Evolutionary conservation across 129 eudicot genomes (phyloP).

Genomic region (Flaveria bidentis): DNA sequence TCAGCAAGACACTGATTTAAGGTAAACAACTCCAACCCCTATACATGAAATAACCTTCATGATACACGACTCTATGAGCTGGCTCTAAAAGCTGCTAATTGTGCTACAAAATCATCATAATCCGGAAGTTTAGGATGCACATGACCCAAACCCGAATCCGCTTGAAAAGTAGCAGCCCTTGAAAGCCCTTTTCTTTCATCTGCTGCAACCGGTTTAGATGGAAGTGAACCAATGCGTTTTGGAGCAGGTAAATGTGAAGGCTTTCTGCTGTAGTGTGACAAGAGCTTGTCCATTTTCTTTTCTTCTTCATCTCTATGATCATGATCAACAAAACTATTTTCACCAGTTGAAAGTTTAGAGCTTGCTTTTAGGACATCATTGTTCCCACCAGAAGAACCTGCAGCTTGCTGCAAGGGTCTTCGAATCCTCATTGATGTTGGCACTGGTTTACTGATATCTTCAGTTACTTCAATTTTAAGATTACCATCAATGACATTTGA

Average conservation of each 20-base stretch:
- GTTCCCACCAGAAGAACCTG: conserved; percentile 25
- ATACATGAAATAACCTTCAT: neutral
- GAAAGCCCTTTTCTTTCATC: conserved; percentile 42
- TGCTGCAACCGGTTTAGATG: conserved; percentile 24
- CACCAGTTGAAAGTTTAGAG: conserved; percentile 3
- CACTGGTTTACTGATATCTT: conserved; percentile 24
- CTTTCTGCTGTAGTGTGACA: conserved; percentile 50
- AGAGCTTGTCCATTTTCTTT: conserved; percentile 47
- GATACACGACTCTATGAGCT: conserved; percentile 14
- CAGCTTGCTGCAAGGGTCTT: conserved; percentile 35
- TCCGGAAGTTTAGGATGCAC: conserved; percentile 79
- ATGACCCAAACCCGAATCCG: conserved; percentile 33
- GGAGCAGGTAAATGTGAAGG: conserved; percentile 27
- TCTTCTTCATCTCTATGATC: conserved; percentile 46
- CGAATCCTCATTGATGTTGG: conserved; percentile 68
- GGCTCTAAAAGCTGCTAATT: conserved; percentile 55
- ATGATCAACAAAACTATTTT: conserved; percentile 27
- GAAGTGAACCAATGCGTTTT: conserved; percentile 48
- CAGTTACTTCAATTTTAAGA: conserved; percentile 10
- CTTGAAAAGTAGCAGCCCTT: conserved; percentile 44
- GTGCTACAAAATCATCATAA: conserved; percentile 73
- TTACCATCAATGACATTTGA: conserved; percentile 7
- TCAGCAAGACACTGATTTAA: conserved; percentile 36
- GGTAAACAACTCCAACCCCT: neutral
- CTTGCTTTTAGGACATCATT: conserved; percentile 30